Evolutionary conservation across 2,329 filamentous ascomycete genomes (phyloP).

Genomic region (Hymenoscyphus fructigenus): DNA sequence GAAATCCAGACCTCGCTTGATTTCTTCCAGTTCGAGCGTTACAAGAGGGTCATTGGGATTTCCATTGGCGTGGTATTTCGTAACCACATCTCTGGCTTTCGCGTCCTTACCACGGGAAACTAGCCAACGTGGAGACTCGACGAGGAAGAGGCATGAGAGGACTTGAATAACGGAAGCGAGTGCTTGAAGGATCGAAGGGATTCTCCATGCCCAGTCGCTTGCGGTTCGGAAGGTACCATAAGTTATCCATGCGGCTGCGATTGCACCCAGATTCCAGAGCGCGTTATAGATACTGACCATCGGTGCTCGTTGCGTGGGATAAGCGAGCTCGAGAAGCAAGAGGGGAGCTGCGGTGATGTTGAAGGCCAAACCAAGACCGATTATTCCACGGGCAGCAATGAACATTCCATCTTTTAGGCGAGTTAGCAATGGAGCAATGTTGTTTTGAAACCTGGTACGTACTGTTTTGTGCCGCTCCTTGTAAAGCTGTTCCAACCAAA

Average conservation of each 20-base stretch:
- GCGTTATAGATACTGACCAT: conserved; percentile 39
- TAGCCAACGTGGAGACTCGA: conserved; percentile 61
- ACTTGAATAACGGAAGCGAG: conserved; percentile 23
- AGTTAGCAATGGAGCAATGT: neutral
- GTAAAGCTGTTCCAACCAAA: conserved; percentile 19
- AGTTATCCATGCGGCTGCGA: conserved; percentile 40
- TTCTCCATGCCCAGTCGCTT: conserved; percentile 29
- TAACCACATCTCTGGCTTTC: conserved; percentile 51
- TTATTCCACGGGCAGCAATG: conserved; percentile 35
- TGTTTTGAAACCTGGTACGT: conserved; percentile 1
- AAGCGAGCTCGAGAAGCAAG: conserved; percentile 39
- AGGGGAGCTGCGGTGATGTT: conserved; percentile 37
- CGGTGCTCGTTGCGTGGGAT: conserved; percentile 39
- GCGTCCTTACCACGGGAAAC: conserved; percentile 52
- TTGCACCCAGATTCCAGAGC: neutral
- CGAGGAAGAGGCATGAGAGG: conserved; percentile 16
- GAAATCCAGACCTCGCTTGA: conserved; percentile 20
- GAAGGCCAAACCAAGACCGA: conserved; percentile 38
- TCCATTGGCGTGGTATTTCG: conserved; percentile 55
- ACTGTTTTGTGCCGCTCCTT: conserved; percentile 26
- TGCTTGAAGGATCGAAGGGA: conserved; percentile 25
- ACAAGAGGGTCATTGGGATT: conserved; percentile 48
- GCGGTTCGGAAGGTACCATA: conserved; percentile 22
- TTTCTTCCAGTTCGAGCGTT: conserved; percentile 41
- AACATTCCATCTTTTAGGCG: conserved; percentile 31